Conservation (phyloP, 2,329 filamentous ascomycete genomes). For the Fusarium beomiforme region DNA sequence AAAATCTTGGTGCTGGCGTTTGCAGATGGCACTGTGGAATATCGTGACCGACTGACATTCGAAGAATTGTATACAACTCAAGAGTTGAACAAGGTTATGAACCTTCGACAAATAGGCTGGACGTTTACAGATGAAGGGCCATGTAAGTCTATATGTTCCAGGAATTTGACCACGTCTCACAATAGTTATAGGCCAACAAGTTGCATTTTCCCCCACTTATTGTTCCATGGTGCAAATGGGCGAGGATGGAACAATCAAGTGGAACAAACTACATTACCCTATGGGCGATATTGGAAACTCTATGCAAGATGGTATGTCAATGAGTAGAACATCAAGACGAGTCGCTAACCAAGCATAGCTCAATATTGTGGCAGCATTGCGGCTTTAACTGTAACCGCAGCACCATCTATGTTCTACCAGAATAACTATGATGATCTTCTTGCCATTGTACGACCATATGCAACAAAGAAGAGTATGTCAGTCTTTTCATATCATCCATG, state of each 20-base stretch:
- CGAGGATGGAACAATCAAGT: slow-evolving; percentile 67
- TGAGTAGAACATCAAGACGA: background rate
- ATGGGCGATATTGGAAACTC: slow-evolving; percentile 59
- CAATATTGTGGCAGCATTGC: slow-evolving; percentile 69
- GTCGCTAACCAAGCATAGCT: slow-evolving; percentile 49
- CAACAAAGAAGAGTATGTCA: slow-evolving; percentile 47
- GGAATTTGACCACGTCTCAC: slow-evolving; percentile 13
- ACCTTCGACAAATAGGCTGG: slow-evolving; percentile 82
- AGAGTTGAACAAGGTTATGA: slow-evolving; percentile 72
- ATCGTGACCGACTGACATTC: slow-evolving; percentile 81
- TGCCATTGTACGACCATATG: slow-evolving; percentile 67
- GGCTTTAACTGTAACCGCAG: slow-evolving; percentile 64
- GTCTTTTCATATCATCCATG: background rate
- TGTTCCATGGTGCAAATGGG: slow-evolving; percentile 67
- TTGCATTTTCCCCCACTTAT: slow-evolving; percentile 69
- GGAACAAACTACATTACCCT: slow-evolving; percentile 65
- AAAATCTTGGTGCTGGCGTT: slow-evolving; percentile 78
- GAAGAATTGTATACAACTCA: slow-evolving; percentile 71
- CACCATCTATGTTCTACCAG: slow-evolving; percentile 56
- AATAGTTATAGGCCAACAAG: slow-evolving; percentile 60
- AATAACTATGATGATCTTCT: slow-evolving; percentile 76
- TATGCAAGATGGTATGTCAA: slow-evolving; percentile 58
- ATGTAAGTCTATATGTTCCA: slow-evolving; percentile 57
- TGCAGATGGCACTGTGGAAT: slow-evolving; percentile 83
- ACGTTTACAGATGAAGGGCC: slow-evolving; percentile 72